Evolutionary conservation across 495 filamentous ascomycete species (phyloP).

Genomic region (Penicillium nucicola): DNA sequence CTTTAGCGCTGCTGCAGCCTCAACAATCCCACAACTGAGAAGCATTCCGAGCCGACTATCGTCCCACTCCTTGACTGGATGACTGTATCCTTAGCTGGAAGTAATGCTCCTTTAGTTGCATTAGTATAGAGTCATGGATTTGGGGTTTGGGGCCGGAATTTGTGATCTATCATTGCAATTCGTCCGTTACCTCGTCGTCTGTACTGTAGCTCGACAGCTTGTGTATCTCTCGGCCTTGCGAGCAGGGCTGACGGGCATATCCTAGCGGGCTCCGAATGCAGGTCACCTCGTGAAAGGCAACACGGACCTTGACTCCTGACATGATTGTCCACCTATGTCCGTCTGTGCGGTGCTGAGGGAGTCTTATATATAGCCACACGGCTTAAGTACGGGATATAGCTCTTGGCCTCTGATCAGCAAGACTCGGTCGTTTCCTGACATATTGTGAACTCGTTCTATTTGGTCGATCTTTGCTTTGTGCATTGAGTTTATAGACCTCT

Average conservation of each 20-base stretch:
- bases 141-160: not conserved
- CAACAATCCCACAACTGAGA: not conserved
- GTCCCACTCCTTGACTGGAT: not conserved
- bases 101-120: not conserved
- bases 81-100: not conserved
- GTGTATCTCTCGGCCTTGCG: not conserved
- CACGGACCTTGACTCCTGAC: not conserved
- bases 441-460: not conserved
- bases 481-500: not conserved
- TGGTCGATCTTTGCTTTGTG: not conserved
- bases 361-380: not conserved
- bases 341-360: not conserved
- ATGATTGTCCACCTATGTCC: not conserved
- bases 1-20: not conserved
- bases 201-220: not conserved
- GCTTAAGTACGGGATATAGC: not conserved
- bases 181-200: not conserved
- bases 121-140: not conserved
- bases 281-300: conserved; percentile 1
- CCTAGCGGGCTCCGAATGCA: conserved; percentile 1
- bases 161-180: not conserved
- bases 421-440: not conserved
- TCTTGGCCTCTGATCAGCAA: not conserved
- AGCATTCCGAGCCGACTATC: not conserved
- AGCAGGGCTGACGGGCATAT: conserved; percentile 2